These are phyloP conservation scores for Plasmodium adleri DNA, from an alignment of 169 alveolate species.

Conservation along the genomic window DNA sequence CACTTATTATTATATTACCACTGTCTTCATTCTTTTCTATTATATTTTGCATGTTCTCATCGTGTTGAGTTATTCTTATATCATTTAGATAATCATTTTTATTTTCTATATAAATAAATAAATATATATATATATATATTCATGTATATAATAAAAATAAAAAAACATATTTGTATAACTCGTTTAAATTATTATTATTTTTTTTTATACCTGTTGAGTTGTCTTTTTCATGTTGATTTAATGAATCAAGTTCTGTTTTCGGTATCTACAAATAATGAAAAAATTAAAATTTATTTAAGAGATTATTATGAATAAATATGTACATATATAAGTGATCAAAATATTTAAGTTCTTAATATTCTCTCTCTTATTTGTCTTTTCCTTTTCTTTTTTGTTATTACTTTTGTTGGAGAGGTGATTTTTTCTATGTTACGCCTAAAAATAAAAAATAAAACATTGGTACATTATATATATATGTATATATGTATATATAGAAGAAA, in stretches of 20 bases:
- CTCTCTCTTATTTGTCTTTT: background rate
- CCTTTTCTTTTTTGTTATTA: conserved; percentile 1
- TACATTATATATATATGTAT: background rate
- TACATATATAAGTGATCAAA: background rate
- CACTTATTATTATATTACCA: background rate
- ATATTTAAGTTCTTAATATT: background rate
- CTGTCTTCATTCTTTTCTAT: background rate
- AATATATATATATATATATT: background rate
- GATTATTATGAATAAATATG: background rate
- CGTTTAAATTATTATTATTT: background rate
- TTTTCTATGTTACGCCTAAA: conserved; percentile 59
- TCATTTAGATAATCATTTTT: background rate
- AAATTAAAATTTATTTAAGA: background rate
- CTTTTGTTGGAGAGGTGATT: conserved; percentile 31
- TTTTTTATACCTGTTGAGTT: background rate
- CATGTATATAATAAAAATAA: background rate
- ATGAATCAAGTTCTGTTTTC: conserved; percentile 24
- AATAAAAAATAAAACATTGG: background rate
- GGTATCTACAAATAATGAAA: conserved; percentile 37
- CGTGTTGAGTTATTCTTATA: background rate
- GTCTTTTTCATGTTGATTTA: conserved; percentile 10
- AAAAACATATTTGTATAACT: background rate
- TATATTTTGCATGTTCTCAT: background rate
- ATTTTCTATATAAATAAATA: too few relatives aligned
- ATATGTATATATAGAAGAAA: background rate